Conservation (phyloP, 768 basidiomycete genomes). For the Russula sp. region DNA sequence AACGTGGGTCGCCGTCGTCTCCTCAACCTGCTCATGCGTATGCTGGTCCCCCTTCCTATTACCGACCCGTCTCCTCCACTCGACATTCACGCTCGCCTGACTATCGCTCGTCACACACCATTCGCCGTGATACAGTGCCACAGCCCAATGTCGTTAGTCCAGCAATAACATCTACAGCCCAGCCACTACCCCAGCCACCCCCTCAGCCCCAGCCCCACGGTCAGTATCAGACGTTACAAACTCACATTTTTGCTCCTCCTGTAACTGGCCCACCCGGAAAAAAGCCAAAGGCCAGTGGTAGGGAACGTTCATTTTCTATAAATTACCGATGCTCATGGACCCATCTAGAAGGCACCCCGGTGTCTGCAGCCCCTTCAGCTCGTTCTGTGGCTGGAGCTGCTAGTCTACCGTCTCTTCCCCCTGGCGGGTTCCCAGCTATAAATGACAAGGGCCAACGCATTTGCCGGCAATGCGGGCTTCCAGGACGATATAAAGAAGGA, state of each 20-base stretch:
- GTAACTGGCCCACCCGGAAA: constrained; percentile 71
- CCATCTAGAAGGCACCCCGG: constrained; percentile 6
- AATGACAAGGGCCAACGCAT: constrained; percentile 57
- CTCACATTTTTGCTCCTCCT: constrained; percentile 69
- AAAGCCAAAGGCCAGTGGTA: constrained; percentile 50
- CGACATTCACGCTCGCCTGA: constrained; percentile 24
- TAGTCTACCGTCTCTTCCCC: constrained; percentile 33
- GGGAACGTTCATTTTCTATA: constrained; percentile 13
- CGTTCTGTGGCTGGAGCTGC: constrained; percentile 26
- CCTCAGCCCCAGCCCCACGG: constrained; percentile 36
- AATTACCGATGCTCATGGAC: neutral
- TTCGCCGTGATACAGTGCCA: constrained; percentile 18
- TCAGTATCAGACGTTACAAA: constrained; percentile 50
- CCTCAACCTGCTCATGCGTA: constrained; percentile 34
- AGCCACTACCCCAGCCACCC: constrained; percentile 28
- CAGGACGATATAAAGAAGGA: constrained; percentile 73
- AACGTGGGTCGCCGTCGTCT: constrained; percentile 33
- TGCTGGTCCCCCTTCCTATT: constrained; percentile 33
- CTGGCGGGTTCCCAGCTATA: constrained; percentile 37
- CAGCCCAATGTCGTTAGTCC: constrained; percentile 14
- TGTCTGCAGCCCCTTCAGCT: constrained; percentile 16
- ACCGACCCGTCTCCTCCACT: constrained; percentile 22
- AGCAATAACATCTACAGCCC: constrained; percentile 28
- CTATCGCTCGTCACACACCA: constrained; percentile 17
- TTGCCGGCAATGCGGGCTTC: constrained; percentile 65